A percentile compares a stretch with the other conserved stretches of the same genome.
Evolutionary conservation across 2,329 filamentous ascomycete species (phyloP).

Genomic region (Arthrobotrys megalospora): DNA sequence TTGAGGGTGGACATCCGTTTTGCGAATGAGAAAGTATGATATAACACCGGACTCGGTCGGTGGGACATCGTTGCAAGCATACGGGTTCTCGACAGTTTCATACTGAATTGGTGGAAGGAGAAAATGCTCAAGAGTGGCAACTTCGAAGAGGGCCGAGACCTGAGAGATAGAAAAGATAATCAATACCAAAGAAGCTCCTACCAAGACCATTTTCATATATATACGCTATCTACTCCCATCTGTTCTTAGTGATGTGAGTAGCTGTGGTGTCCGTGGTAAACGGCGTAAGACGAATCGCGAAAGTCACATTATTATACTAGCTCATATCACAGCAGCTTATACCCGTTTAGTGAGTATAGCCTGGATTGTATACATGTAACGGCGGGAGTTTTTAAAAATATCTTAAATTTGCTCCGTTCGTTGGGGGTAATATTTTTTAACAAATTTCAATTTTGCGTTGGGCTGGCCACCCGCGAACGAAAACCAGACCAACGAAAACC

Average conservation of each 20-base stretch:
- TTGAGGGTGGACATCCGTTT: constrained; percentile 11
- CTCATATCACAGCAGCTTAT: too few species aligned
- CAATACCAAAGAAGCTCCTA: neutral
- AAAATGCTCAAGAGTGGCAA: constrained; percentile 32
- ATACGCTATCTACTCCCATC: too few species aligned
- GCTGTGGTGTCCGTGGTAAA: neutral
- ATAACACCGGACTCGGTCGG: neutral
- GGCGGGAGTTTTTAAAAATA: neutral
- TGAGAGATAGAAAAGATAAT: neutral
- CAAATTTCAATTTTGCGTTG: too few species aligned
- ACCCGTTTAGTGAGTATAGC: too few species aligned
- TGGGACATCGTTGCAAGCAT: constrained; percentile 23
- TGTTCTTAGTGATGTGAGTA: too few species aligned
- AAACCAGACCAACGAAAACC: too few species aligned
- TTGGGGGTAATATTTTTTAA: too few species aligned
- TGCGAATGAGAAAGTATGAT: constrained; percentile 28
- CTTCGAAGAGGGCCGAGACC: constrained; percentile 17
- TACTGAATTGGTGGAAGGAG: constrained; percentile 15
- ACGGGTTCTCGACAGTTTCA: neutral
- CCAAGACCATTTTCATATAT: neutral
- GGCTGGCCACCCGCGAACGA: too few species aligned
- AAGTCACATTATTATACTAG: too few species aligned
- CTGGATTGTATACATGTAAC: too few species aligned
- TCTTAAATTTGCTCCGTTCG: neutral
- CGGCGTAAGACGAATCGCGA: too few species aligned